Conservation (phyloP, 2,329 filamentous ascomycete genomes). For the Conoideocrella luteorostrata region DNA sequence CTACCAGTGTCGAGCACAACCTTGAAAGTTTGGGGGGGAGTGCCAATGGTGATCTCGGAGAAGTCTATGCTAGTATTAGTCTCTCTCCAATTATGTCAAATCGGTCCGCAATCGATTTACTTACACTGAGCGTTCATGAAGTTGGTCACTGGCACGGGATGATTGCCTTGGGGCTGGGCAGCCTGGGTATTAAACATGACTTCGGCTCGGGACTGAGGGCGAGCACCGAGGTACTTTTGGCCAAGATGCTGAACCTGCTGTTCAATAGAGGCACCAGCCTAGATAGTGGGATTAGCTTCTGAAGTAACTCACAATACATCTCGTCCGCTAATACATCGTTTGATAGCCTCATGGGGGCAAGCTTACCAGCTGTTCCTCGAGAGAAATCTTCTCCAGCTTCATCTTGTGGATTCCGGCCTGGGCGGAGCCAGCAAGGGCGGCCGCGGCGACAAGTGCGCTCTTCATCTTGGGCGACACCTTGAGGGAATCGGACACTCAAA, state of each 20-base stretch:
- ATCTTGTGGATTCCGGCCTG: conserved; percentile 88
- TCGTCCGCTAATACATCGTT: not conserved
- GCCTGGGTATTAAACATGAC: conserved; percentile 74
- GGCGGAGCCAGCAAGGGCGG: conserved; percentile 74
- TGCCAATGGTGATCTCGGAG: conserved; percentile 90
- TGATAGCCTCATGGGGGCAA: not conserved
- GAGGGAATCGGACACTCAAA: not conserved
- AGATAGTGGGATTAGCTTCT: conserved; percentile 6
- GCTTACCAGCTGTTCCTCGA: conserved; percentile 86
- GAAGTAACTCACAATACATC: not conserved
- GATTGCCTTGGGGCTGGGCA: conserved; percentile 58
- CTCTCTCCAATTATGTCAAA: not conserved
- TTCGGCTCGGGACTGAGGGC: conserved; percentile 62
- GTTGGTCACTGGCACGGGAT: conserved; percentile 88
- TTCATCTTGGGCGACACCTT: conserved; percentile 62
- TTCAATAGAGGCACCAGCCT: conserved; percentile 75
- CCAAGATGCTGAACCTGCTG: conserved; percentile 75
- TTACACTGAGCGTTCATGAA: conserved; percentile 98
- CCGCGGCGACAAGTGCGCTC: conserved; percentile 71
- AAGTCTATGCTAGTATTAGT: conserved; percentile 58
- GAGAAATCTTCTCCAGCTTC: conserved; percentile 93
- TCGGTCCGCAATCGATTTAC: conserved; percentile 24
- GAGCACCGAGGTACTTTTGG: conserved; percentile 90
- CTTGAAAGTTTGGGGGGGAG: conserved; percentile 92
- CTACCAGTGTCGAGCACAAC: conserved; percentile 97